Base-by-base conservation (phyloP, 1,284 basidiomycete species). In the Cryptococcus deneoformans region DNA sequence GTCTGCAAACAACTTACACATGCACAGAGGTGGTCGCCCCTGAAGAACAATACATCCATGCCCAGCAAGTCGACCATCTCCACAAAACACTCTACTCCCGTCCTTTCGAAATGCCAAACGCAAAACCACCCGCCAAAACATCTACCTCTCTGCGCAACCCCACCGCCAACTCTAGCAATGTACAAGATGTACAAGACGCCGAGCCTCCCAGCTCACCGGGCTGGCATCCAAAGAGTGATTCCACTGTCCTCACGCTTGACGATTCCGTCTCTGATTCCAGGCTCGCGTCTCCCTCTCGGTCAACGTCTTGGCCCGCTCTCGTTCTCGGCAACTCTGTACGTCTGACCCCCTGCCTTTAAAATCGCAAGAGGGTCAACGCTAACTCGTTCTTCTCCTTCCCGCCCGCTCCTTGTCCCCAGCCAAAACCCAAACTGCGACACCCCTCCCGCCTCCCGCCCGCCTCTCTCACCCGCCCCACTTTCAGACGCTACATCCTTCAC, bases 401-500 rank as follows among this genome's bases (percentile, higher is more conserved):
- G n/a, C n/a, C n/a, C n/a, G n/a, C n/a, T n/a, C n/a, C n/a, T n/a
- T n/a, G n/a, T n/a, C n/a, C n/a, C n/a, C n/a, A n/a, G 11, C 40
- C 57, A 39, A 58, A 45, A 10, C 12, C 53, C 7, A 44, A 71
- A 57, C 68, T 75, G 1, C 67, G 65, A 1, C 66, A 72, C 46
- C 72, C 73, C 0, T 47, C 57, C 12, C 63, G 62, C 45, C 62
- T 76, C 2, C 61, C 64, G 9, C 64, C 67, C 9, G 65, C 63
- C 5, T 70, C 68, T 16, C 59, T 75, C 3, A 72, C 68, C 6
- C 71, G 72, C 11, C 45, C 45, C 4, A 75, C 70, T 76, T 71
- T 66, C 68, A n/a, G 68, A 12, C 67, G 61, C 43, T 76, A 76
- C 53, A 56, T 72, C 10, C 56, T 71, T n/a, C 71, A 76, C 59